Evolutionary conservation across 129 eudicot genomes (phyloP).

Genomic region (Saussurea involucrata): DNA sequence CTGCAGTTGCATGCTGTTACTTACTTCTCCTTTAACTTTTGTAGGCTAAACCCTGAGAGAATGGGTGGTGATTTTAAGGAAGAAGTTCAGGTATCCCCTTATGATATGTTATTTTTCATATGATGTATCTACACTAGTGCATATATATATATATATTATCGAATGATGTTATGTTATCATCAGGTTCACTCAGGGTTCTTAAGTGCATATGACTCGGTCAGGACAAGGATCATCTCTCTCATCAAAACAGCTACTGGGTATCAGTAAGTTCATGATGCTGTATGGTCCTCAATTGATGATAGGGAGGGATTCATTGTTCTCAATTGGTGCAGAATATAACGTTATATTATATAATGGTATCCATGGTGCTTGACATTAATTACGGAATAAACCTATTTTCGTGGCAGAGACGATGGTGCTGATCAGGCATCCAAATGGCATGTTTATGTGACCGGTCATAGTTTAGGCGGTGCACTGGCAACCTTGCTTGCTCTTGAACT

Average conservation of each 20-base stretch:
- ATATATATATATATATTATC: neutral
- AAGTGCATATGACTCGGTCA: constrained; percentile 93
- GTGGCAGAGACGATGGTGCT: constrained; percentile 48
- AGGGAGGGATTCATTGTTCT: neutral
- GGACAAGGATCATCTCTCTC: constrained; percentile 76
- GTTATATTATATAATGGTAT: neutral
- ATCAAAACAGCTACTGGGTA: constrained; percentile 60
- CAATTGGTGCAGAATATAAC: neutral
- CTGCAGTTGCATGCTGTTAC: neutral
- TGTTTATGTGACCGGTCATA: constrained; percentile 92
- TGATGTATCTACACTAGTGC: neutral
- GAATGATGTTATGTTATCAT: constrained; percentile 7
- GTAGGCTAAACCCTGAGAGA: constrained; percentile 94
- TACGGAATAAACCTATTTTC: neutral
- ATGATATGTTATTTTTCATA: neutral
- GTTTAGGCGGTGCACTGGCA: constrained; percentile 97
- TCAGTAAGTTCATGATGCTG: constrained; percentile 42
- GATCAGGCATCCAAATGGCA: constrained; percentile 72
- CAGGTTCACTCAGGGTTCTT: constrained; percentile 97
- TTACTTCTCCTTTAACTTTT: neutral
- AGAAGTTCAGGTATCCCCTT: constrained; percentile 73
- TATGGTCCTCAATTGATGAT: neutral
- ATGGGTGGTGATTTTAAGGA: constrained; percentile 89
- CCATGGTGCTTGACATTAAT: neutral
- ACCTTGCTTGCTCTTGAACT: constrained; percentile 97